phyloP scores from a whole-genome alignment of 192 early-diverging fungal genomes.

The Phlyctochytrium planicorne region DNA sequence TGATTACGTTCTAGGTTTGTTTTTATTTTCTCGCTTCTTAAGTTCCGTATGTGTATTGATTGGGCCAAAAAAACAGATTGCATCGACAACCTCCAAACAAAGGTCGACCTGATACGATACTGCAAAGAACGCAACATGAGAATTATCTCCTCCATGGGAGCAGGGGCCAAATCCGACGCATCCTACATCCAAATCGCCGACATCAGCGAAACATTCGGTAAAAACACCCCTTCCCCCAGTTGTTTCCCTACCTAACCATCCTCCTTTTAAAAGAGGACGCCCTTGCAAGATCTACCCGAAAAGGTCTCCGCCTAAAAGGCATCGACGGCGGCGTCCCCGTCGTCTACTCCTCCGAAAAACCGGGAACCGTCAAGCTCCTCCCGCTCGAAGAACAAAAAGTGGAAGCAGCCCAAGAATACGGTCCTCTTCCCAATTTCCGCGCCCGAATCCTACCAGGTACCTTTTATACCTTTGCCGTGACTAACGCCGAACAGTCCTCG shows the following conservation, averaged over 20 bases:
- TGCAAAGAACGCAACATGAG: slow-evolving; percentile 72
- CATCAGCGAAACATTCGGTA: slow-evolving; percentile 86
- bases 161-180: slow-evolving; percentile 97
- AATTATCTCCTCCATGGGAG: slow-evolving; percentile 95
- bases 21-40: slow-evolving; percentile 23
- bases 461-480: neutral
- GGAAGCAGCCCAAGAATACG: slow-evolving; percentile 83
- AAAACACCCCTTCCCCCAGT: slow-evolving; percentile 10
- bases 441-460: slow-evolving; percentile 14
- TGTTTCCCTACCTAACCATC: neutral
- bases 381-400: slow-evolving; percentile 83
- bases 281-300: slow-evolving; percentile 81
- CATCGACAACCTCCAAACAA: slow-evolving; percentile 96
- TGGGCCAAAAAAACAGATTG: slow-evolving; percentile 73
- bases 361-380: slow-evolving; percentile 84
- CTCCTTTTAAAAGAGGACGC: slow-evolving; percentile 80
- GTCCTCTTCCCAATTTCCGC: slow-evolving; percentile 91
- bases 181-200: slow-evolving; percentile 95
- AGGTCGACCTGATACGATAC: slow-evolving; percentile 83
- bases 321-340: slow-evolving; percentile 84
- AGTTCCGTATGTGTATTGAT: neutral
- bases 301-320: slow-evolving; percentile 66
- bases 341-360: slow-evolving; percentile 95
- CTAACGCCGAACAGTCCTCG: slow-evolving; percentile 38
- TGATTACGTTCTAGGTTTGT: slow-evolving; percentile 39